Conservation (phyloP, 1,284 basidiomycete species). For the Ganoderma meredithae region DNA sequence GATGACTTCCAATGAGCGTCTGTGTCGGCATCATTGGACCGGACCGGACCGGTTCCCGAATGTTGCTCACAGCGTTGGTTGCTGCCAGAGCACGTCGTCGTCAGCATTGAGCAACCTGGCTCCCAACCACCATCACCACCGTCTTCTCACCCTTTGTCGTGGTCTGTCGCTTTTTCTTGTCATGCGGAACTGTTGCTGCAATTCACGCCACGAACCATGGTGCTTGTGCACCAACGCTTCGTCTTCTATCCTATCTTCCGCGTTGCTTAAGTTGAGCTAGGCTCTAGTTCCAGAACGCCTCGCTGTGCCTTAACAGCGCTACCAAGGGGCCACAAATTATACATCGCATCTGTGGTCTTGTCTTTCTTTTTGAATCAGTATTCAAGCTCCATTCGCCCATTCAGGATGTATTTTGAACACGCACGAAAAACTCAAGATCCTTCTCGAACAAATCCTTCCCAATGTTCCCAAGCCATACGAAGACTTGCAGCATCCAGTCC, state of each 20-base stretch:
- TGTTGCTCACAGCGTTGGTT: neutral
- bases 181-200: neutral
- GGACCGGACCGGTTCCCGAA: neutral
- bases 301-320: constrained; percentile 5
- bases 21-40: neutral
- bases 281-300: neutral
- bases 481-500: neutral
- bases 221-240: neutral
- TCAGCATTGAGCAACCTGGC: neutral
- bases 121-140: neutral
- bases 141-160: neutral
- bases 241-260: neutral
- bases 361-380: neutral
- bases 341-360: neutral
- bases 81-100: neutral
- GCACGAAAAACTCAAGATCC: neutral
- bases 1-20: neutral
- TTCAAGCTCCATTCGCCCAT: neutral
- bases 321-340: neutral
- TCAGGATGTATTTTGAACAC: neutral
- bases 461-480: neutral
- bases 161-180: neutral
- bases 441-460: neutral
- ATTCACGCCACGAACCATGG: neutral
- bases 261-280: constrained; percentile 1